These are phyloP conservation scores for Aspergillus biplanus DNA, from an alignment of 495 filamentous ascomycete genomes.

Conservation along the genomic window DNA sequence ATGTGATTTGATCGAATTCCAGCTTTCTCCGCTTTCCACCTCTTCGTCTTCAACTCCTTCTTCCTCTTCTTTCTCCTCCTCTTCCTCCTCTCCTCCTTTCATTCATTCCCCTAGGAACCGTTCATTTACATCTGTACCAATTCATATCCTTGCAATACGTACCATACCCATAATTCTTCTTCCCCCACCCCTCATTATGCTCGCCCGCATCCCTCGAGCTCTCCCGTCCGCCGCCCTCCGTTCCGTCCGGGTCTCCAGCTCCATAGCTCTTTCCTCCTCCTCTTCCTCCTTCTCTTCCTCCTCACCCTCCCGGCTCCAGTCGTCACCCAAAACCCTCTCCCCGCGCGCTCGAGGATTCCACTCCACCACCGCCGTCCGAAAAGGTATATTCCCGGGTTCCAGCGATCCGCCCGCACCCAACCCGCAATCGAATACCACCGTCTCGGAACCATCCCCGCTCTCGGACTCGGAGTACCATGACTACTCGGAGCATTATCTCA, in stretches of 20 bases:
- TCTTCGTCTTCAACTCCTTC: slow-evolving; percentile 7
- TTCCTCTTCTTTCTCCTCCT: slow-evolving; percentile 8
- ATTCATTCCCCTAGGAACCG: not conserved
- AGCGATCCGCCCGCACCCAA: slow-evolving; percentile 44
- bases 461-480: slow-evolving; percentile 49
- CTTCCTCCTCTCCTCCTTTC: not conserved
- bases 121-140: not conserved
- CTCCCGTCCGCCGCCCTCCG: slow-evolving; percentile 17
- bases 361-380: slow-evolving; percentile 34
- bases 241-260: not conserved
- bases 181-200: slow-evolving; percentile 28
- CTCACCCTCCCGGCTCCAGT: slow-evolving; percentile 7
- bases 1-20: slow-evolving; percentile 22
- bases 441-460: slow-evolving; percentile 47
- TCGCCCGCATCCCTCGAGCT: slow-evolving; percentile 39
- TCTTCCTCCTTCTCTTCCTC: not conserved
- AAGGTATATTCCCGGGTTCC: slow-evolving; percentile 49
- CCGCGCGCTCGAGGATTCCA: slow-evolving; percentile 31
- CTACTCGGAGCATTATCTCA: slow-evolving; percentile 54
- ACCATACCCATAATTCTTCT: not conserved
- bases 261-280: slow-evolving; percentile 2
- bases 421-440: slow-evolving; percentile 37
- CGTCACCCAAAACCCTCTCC: slow-evolving; percentile 1
- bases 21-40: slow-evolving; percentile 13
- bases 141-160: not conserved